Conservation (phyloP, 192 early-diverging fungal genomes). For the Powellomyces hirtus region DNA sequence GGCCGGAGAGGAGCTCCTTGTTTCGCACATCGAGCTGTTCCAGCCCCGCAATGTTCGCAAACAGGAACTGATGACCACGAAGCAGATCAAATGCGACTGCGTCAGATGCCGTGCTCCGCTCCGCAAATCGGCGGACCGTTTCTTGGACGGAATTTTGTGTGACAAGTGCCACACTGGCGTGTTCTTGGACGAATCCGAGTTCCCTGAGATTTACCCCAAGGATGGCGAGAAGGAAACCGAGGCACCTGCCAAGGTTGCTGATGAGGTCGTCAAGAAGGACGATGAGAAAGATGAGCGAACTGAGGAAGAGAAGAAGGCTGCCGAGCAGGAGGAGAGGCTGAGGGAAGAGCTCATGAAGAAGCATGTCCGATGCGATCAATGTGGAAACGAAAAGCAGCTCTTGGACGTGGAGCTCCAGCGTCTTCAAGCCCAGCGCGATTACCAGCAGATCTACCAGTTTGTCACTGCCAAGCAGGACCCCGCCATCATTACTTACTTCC, state of each 20-base stretch:
- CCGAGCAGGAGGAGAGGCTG: slow-evolving; percentile 7
- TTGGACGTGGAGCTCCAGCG: slow-evolving; percentile 15
- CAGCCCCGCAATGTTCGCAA: slow-evolving; percentile 67
- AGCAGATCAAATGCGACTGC: slow-evolving; percentile 77
- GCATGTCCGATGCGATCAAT: slow-evolving; percentile 47
- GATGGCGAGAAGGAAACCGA: background rate
- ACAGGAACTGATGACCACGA: slow-evolving; percentile 61
- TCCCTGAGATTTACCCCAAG: background rate
- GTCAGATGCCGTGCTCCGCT: slow-evolving; percentile 60
- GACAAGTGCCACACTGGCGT: slow-evolving; percentile 44
- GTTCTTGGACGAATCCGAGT: slow-evolving; percentile 15
- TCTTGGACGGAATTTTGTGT: slow-evolving; percentile 69
- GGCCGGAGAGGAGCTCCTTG: slow-evolving; percentile 58
- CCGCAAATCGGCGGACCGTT: slow-evolving; percentile 65
- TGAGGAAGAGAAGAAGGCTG: slow-evolving; percentile 50
- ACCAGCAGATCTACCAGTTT: slow-evolving; percentile 31
- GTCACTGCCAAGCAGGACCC: background rate
- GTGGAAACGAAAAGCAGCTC: slow-evolving; percentile 22
- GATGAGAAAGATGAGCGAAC: slow-evolving; percentile 25
- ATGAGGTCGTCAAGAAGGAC: background rate
- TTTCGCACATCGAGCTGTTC: slow-evolving; percentile 69
- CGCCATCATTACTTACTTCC: slow-evolving; percentile 30
- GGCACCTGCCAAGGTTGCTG: slow-evolving; percentile 32
- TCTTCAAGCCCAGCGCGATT: slow-evolving; percentile 47
- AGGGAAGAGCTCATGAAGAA: slow-evolving; percentile 31